Base-by-base conservation (phyloP, 805 yeast genomes). In the Wickerhamiella sergipiensis region DNA sequence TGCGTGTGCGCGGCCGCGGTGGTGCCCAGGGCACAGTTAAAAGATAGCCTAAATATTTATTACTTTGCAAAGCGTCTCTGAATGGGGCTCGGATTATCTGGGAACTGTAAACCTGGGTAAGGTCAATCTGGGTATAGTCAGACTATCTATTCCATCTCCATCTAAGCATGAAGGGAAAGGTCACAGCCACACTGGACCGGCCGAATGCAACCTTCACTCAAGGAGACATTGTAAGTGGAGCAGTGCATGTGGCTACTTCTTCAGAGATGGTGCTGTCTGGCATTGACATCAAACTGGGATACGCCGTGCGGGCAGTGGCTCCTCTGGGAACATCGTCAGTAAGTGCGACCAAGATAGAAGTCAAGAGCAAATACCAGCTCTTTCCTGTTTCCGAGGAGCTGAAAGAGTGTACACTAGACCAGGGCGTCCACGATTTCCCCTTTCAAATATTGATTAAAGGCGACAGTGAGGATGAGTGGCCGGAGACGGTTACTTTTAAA, bases 1-100 rank as follows among this genome's bases (percentile, higher is more conserved):
- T 47, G 39, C 45, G 53, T 24, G 50, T 59, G 48, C 47, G 52
- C 9, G 60, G 60, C 26, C 53, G 60, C 9, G 60, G 60, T 2
- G 60, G 60, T 7, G 60, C 58, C 1, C 60, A 57, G 44, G 59
- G 59, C 8, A 49, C 52, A 6, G 56, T 55, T 1, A 45, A 55
- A n/a, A 29, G 54, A 9, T 44, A 26, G n/a, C 39, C 17, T 6
- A n/a, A n/a, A 43, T 19, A 17, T 18, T n/a, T 47, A 23, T 43
- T 43, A 3, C n/a, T n/a, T n/a, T n/a, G n/a, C n/a, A n/a, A n/a
- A n/a, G n/a, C n/a, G n/a, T n/a, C n/a, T n/a, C n/a, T n/a, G n/a
- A n/a, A n/a, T n/a, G n/a, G n/a, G n/a, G n/a, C n/a, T n/a, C n/a
- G n/a, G n/a, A n/a, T n/a, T n/a, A n/a, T n/a, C n/a, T n/a, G n/a